Evolutionary conservation across 2,329 filamentous ascomycete species (phyloP).

Genomic region (Nemania serpens): DNA sequence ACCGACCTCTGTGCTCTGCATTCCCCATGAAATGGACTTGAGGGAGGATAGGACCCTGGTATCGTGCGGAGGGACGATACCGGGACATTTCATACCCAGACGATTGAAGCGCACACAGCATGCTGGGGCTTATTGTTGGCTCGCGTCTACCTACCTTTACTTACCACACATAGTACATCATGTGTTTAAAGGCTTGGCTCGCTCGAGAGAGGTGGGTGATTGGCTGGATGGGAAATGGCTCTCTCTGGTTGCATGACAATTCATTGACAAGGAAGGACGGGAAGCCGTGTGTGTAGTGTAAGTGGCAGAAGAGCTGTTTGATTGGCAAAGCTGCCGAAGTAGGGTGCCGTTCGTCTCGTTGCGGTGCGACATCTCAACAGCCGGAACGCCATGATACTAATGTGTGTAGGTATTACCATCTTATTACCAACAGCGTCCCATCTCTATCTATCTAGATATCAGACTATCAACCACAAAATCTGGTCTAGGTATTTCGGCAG

Average conservation of each 20-base stretch:
- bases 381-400: neutral
- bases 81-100: neutral
- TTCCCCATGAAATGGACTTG: neutral
- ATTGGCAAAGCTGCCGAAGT: conserved; percentile 27
- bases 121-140: no score
- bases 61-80: neutral
- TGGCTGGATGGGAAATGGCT: neutral
- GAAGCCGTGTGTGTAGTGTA: neutral
- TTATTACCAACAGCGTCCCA: neutral
- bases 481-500: neutral
- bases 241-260: conserved; percentile 1
- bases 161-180: no score
- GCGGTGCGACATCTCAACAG: conserved; percentile 10
- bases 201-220: neutral
- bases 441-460: neutral
- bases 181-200: neutral
- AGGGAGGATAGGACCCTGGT: neutral
- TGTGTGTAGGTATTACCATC: neutral
- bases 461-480: no score
- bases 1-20: no score
- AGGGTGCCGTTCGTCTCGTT: neutral
- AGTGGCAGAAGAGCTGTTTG: conserved; percentile 19
- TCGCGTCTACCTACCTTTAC: no score
- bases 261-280: neutral
- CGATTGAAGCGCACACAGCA: neutral